Evolutionary conservation across 768 basidiomycete species (phyloP).

Genomic region (Paxillus rubicundulus): DNA sequence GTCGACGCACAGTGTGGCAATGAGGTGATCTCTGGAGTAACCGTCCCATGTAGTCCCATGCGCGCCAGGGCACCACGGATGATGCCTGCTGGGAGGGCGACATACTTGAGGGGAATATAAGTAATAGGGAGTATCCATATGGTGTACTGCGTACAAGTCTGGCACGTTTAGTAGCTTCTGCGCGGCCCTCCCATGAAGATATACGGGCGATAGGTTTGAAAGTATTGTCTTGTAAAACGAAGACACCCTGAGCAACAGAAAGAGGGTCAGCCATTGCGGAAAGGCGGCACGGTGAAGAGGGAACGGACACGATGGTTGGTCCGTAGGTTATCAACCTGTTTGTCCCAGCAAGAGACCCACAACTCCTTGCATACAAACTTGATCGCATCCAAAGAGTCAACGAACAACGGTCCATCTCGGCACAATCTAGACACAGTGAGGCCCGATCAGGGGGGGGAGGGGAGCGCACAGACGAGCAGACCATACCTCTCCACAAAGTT

Average conservation of each 20-base stretch:
- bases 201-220: conserved; percentile 84
- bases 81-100: conserved; percentile 78
- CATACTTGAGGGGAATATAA: conserved; percentile 50
- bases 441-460: neutral
- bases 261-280: too few species aligned
- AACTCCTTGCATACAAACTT: conserved; percentile 97
- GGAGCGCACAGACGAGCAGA: too few species aligned
- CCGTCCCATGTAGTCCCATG: conserved; percentile 72
- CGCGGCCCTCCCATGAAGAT: conserved; percentile 76
- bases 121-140: neutral
- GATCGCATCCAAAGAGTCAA: conserved; percentile 84
- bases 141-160: conserved; percentile 53
- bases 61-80: conserved; percentile 79
- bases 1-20: conserved; percentile 77
- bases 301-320: conserved; percentile 85
- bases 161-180: conserved; percentile 69
- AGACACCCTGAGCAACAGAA: conserved; percentile 63
- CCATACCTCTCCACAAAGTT: conserved; percentile 80
- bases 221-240: conserved; percentile 87
- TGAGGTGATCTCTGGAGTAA: conserved; percentile 73
- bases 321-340: conserved; percentile 92
- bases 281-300: neutral
- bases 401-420: conserved; percentile 69
- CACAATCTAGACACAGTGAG: conserved; percentile 52
- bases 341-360: conserved; percentile 91